A percentile compares a stretch with the other conserved stretches of the same genome.
phyloP scores from a whole-genome alignment of 768 basidiomycete species.

The Amanita rubescens region DNA sequence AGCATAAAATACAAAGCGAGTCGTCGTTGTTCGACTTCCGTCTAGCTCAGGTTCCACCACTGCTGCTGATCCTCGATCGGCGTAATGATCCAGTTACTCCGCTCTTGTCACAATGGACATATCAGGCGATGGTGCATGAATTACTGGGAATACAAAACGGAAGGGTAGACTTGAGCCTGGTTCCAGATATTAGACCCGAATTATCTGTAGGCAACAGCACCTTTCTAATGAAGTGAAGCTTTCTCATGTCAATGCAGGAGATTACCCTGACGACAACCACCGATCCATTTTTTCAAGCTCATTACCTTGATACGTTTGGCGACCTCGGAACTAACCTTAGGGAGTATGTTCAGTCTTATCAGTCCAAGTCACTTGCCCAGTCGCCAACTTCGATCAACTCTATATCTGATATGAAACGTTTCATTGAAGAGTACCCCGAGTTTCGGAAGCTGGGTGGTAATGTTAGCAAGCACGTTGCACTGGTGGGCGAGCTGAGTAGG shows the following conservation, averaged over 20 bases:
- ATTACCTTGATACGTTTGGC: constrained; percentile 91
- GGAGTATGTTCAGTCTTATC: constrained; percentile 91
- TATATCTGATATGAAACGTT: constrained; percentile 93
- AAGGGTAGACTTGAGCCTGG: constrained; percentile 74
- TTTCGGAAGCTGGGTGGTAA: constrained; percentile 95
- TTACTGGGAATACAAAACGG: constrained; percentile 91
- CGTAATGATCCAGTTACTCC: constrained; percentile 98
- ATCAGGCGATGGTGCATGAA: constrained; percentile 99
- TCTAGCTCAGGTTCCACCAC: constrained; percentile 77
- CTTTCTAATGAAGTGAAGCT: background rate
- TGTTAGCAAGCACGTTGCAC: constrained; percentile 96
- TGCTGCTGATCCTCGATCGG: constrained; percentile 89
- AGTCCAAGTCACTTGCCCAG: constrained; percentile 71
- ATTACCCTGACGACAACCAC: constrained; percentile 86
- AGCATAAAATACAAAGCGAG: constrained; percentile 80
- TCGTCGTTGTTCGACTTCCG: constrained; percentile 88
- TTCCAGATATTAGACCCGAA: constrained; percentile 84
- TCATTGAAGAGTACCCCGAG: constrained; percentile 98
- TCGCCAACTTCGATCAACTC: constrained; percentile 83
- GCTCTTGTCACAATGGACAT: constrained; percentile 95
- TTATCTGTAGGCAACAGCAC: constrained; percentile 49
- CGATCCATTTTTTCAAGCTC: constrained; percentile 89
- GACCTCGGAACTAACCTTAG: constrained; percentile 90
- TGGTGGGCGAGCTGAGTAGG: constrained; percentile 93
- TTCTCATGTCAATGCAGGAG: constrained; percentile 47